Evolutionary conservation across 2,329 filamentous ascomycete genomes (phyloP), one percentile per base, ranked within the genome.

Genomic region (Scopulariopsis brevicaulis): DNA sequence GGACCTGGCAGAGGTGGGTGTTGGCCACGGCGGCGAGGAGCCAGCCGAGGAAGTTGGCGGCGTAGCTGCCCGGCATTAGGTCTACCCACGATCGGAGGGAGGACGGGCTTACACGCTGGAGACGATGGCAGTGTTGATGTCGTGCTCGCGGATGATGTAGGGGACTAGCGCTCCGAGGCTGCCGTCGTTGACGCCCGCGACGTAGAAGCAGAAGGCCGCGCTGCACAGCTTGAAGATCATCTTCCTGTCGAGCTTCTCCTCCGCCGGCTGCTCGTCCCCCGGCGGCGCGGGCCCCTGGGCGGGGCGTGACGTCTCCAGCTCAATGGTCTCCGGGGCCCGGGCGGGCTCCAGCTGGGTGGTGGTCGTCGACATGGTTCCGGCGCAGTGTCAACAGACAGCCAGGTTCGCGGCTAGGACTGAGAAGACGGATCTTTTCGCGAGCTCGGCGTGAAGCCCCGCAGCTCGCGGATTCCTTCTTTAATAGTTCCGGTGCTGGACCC

Each of bases 161-260:
- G 84, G 84, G 1, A 86, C 77, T 15, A 87, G 62, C 1, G 84
- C 76, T 2, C 84, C 84, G 1, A 86, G 70, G 60, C 78, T 84
- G 35, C 84, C 84, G 65, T 87, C 84, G 59, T 85, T 87, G 54
- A 81, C 73, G 0, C 84, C 84, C 0, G 84, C 82, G 34, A 83
- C 81, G 64, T 87, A 85, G 70, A 86, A 87, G 0, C 81, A 83
- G 61, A 85, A 79, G 0, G 77, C 78, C 2, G 79, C 76, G 51
- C 79, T 79, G 43, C 78, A 57, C 2, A 86, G 67, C 64, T 82
- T 84, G 40, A 80, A 60, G 22, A 71, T 61, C 18, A 66, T 63
- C 50, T 60, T 40, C 55, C 58, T 53, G 60, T 64, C 63, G 56
- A 69, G 58, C 15, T 55, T 56, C 18, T 55, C 53, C 2, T 48